These are phyloP conservation scores for Colletotrichum lupini DNA, from an alignment of 2,329 filamentous ascomycete species.

Conservation along the genomic window DNA sequence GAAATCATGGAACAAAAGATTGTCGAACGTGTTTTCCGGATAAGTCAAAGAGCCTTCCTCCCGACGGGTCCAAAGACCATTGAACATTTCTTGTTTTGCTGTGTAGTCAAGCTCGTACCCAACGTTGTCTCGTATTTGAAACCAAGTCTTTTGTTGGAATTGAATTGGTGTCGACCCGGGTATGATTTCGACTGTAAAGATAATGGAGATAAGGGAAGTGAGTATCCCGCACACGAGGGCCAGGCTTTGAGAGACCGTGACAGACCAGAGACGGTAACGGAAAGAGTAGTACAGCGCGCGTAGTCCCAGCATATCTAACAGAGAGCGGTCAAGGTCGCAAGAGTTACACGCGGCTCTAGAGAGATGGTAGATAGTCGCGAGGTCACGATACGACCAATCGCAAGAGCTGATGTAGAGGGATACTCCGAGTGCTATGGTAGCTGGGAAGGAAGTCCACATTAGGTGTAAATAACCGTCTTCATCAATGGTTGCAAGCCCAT, in stretches of 20 bases:
- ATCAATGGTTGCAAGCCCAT: not conserved
- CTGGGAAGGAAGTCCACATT: constrained; percentile 23
- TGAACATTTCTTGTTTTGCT: not conserved
- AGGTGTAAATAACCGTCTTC: constrained; percentile 14
- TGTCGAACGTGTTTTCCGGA: constrained; percentile 9
- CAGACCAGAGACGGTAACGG: not conserved
- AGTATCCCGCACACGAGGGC: constrained; percentile 19
- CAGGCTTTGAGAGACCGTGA: constrained; percentile 6
- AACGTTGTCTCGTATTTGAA: not conserved
- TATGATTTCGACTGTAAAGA: constrained; percentile 2
- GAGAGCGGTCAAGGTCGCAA: not conserved
- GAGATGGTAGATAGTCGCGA: constrained; percentile 1
- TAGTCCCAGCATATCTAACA: constrained; percentile 13
- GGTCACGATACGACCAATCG: constrained; percentile 4
- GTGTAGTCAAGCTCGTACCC: not conserved
- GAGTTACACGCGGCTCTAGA: not conserved
- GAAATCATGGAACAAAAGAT: constrained; percentile 3
- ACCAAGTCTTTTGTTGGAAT: constrained; percentile 8
- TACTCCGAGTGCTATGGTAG: not conserved
- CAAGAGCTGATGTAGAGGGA: constrained; percentile 16
- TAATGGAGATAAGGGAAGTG: constrained; percentile 7
- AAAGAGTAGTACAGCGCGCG: constrained; percentile 10
- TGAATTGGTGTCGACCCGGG: not conserved
- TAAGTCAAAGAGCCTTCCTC: constrained; percentile 5
- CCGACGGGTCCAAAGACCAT: not conserved